Conservation (phyloP, 1,284 basidiomycete genomes). For the Trichosporon faecale region DNA sequence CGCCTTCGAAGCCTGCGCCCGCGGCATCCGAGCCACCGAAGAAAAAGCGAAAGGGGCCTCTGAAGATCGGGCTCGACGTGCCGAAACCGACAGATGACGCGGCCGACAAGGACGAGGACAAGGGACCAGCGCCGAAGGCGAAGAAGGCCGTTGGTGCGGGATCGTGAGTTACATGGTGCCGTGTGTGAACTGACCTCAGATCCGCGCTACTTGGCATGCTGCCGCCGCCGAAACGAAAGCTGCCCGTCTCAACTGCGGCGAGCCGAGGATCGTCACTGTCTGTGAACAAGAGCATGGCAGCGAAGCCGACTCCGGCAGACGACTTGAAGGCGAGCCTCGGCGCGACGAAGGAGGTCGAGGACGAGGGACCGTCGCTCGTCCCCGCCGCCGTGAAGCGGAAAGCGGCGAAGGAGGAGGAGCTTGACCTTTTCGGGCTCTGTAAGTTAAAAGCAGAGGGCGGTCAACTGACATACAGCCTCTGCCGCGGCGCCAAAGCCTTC, state of each 20-base stretch:
- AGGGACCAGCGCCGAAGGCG: neutral
- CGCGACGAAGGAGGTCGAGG: conserved; percentile 29
- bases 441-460: conserved; percentile 18
- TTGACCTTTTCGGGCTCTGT: conserved; percentile 51
- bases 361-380: conserved; percentile 20
- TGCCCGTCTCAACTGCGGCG: conserved; percentile 25
- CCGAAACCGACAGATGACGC: conserved; percentile 10
- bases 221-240: conserved; percentile 49
- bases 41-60: conserved; percentile 37
- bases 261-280: conserved; percentile 23
- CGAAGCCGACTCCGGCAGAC: conserved; percentile 4
- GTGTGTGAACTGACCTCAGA: conserved; percentile 24
- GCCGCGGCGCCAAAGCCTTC: conserved; percentile 14
- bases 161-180: neutral
- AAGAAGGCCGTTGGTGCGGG: conserved; percentile 6
- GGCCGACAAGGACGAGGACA: neutral
- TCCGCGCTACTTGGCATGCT: conserved; percentile 49
- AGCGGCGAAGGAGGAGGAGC: conserved; percentile 19
- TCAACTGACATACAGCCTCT: conserved; percentile 17
- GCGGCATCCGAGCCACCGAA: conserved; percentile 18
- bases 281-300: conserved; percentile 39
- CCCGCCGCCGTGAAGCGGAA: conserved; percentile 26
- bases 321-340: conserved; percentile 1
- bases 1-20: conserved; percentile 9
- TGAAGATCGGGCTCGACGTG: conserved; percentile 5